Evolutionary conservation across 2,329 filamentous ascomycete species (phyloP), one percentile per base, ranked within the genome.

Genomic region (Neodidymelliopsis sp.): DNA sequence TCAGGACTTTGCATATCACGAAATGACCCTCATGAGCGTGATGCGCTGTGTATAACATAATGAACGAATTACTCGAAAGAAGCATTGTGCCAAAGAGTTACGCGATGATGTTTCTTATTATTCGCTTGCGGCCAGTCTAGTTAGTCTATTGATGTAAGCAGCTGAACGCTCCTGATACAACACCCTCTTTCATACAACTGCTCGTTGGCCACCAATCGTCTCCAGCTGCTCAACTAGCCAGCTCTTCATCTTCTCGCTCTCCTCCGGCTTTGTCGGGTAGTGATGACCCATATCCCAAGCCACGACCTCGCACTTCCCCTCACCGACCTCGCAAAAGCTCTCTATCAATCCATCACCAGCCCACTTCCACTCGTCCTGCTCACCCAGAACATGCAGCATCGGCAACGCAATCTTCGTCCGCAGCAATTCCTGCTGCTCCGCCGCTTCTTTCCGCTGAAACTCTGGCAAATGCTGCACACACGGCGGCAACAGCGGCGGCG

Each of bases 281-380:
- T 70, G 59, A 66, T 75, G 72, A 1, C 70, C 70, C 53, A 69
- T 71, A 4, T 67, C 59, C 53, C 63, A 68, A 33, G 56, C 54
- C 41, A 59, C 41, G 0, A 66, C 53, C 25, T 57, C 54, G 23
- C 60, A 65, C 44, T 52, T 66, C 12, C 64, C 66, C 23, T 58
- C 57, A 0, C 34, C 59, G 4, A 57, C 44, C 22, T 67, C 64
- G 42, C 61, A 72, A 36, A 52, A 51, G n/a, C 39, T 58, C n/a
- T 59, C 60, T 30, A 68, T 59, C 54, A 75, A 12, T 23, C 60
- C 33, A 22, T 69, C 50, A 2, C 71, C 67, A 40, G 65, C 63
- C 63, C 66, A 69, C 6, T 51, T 34, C 62, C 65, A 74, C 53
- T 73, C 67, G 47, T 75, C 72, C 52, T 66, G 44, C 20, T 25